Evolutionary conservation across 1,284 basidiomycete genomes (phyloP).

Genomic region (Thecaphora thlaspeos): DNA sequence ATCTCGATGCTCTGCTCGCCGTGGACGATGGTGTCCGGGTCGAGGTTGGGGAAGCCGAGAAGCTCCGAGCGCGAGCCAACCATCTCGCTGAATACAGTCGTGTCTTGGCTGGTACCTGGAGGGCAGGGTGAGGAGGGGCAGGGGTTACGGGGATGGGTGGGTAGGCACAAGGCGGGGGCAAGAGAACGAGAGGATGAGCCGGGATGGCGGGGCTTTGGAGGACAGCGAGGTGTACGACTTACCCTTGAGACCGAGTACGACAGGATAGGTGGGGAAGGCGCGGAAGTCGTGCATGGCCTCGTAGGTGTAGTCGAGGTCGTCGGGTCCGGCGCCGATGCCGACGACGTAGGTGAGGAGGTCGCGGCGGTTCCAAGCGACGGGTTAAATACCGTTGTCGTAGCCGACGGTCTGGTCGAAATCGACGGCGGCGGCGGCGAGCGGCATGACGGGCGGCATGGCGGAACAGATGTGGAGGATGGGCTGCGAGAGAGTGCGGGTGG

Average conservation of each 20-base stretch:
- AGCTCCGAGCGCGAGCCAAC: constrained; percentile 22
- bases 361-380: constrained; percentile 57
- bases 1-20: constrained; percentile 59
- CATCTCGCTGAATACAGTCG: constrained; percentile 55
- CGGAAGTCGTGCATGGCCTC: constrained; percentile 53
- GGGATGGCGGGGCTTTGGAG: neutral
- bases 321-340: constrained; percentile 51
- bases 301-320: constrained; percentile 56
- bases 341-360: constrained; percentile 56
- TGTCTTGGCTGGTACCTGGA: constrained; percentile 40
- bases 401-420: constrained; percentile 52
- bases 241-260: constrained; percentile 54
- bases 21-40: constrained; percentile 58
- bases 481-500: neutral
- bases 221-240: neutral
- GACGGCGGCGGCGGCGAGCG: constrained; percentile 11
- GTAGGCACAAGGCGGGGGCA: neutral
- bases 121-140: too few relatives aligned
- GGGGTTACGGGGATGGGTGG: too few relatives aligned
- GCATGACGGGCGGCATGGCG: constrained; percentile 11
- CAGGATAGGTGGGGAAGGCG: constrained; percentile 58
- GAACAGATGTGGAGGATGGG: constrained; percentile 26
- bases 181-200: neutral
- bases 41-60: constrained; percentile 48
- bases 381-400: constrained; percentile 44